Conservation (phyloP, 331 rosid genomes). For the Quercus lobata region DNA sequence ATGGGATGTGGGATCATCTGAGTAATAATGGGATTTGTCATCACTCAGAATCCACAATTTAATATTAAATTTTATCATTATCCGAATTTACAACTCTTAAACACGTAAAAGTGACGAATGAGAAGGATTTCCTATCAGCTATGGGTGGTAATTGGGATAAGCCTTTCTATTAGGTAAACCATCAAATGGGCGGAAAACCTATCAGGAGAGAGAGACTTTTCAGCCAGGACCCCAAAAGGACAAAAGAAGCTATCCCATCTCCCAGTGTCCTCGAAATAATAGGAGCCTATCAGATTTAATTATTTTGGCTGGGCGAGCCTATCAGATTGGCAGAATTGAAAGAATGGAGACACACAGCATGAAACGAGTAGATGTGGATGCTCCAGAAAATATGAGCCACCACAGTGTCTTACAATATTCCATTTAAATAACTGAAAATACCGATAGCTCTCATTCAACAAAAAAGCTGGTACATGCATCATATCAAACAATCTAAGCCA, state of each 20-base stretch:
- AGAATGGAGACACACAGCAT: background rate
- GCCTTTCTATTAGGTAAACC: no score
- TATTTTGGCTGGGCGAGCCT: background rate
- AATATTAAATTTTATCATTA: no score
- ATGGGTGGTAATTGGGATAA: no score
- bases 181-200: no score
- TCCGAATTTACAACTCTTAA: accelerated
- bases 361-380: background rate
- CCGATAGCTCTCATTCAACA: background rate
- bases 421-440: background rate
- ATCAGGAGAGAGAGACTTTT: no score
- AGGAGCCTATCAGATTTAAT: background rate
- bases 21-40: no score
- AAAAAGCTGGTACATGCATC: background rate
- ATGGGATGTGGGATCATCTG: accelerated
- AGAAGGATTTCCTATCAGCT: no score
- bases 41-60: no score
- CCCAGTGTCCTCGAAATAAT: background rate
- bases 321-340: background rate
- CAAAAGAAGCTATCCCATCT: background rate
- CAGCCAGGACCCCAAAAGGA: background rate
- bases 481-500: background rate
- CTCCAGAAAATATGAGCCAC: background rate
- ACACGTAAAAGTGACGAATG: accelerated
- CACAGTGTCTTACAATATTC: background rate